These are phyloP conservation scores for Fistulifera solaris DNA, from an alignment of 108 stramenopile genomes.

Conservation along the genomic window DNA sequence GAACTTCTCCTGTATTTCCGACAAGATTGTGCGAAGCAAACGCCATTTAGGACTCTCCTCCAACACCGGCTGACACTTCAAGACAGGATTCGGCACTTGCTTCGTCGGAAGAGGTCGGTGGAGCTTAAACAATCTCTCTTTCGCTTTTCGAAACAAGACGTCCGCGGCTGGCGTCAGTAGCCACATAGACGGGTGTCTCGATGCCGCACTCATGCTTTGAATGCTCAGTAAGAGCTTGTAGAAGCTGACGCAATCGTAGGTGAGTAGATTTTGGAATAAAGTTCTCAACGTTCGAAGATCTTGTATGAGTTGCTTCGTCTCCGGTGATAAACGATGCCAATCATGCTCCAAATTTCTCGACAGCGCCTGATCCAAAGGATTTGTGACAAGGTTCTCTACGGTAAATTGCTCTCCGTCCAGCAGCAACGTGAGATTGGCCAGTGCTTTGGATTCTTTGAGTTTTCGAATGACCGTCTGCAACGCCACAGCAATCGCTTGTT, in stretches of 20 bases:
- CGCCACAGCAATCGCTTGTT: slow-evolving; percentile 77
- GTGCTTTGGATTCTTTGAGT: slow-evolving; percentile 49
- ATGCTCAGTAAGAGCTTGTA: slow-evolving; percentile 70
- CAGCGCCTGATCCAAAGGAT: slow-evolving; percentile 76
- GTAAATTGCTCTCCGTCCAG: slow-evolving; percentile 33
- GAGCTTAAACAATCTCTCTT: slow-evolving; percentile 76
- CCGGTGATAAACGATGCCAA: slow-evolving; percentile 84
- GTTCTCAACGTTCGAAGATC: slow-evolving; percentile 82
- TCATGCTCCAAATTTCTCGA: slow-evolving; percentile 89
- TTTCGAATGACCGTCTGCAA: slow-evolving; percentile 85
- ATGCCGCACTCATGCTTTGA: slow-evolving; percentile 54
- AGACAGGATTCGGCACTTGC: slow-evolving; percentile 37
- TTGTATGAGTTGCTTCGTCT: slow-evolving; percentile 81
- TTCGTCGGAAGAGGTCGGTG: slow-evolving; percentile 24
- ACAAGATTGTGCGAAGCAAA: slow-evolving; percentile 68
- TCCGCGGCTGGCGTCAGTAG: slow-evolving; percentile 80
- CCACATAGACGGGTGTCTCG: slow-evolving; percentile 80
- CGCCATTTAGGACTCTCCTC: slow-evolving; percentile 95
- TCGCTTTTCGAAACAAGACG: slow-evolving; percentile 81
- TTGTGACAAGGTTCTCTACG: slow-evolving; percentile 85
- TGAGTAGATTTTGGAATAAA: slow-evolving; percentile 85
- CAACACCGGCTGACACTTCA: slow-evolving; percentile 46
- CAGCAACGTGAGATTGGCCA: slow-evolving; percentile 50
- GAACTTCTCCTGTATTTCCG: slow-evolving; percentile 62
- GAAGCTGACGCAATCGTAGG: slow-evolving; percentile 90